Base-by-base conservation (phyloP, 2,329 filamentous ascomycete genomes). In the Ceratocystis huliohia region DNA sequence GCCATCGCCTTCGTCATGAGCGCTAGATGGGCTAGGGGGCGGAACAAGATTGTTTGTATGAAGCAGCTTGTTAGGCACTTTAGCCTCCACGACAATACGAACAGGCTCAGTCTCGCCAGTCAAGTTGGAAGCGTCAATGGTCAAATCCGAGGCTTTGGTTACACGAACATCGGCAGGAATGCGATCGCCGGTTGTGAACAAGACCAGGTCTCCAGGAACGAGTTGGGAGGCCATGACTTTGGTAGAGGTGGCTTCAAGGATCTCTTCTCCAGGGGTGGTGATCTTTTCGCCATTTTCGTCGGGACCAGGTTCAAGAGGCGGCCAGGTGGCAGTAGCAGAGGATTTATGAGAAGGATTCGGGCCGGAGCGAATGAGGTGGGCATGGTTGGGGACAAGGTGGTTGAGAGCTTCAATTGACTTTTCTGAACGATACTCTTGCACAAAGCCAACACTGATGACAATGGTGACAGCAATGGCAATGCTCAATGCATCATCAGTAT, bases 101-200 rank as follows among this genome's bases (percentile, higher is more conserved):
- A 97, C 90, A 3, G 94, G 92, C 72, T 97, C 91, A 69, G 96
- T 97, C 76, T 99, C 94, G 68, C 94, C 94, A 0, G 94, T 99
- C 67, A 99, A 78, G 73, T 99, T 99, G 13, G 94, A 97, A 72
- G 94, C 92, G 74, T 99, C 95, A 70, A 99, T 96, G 53, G 91
- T 90, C 64, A 99, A 79, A 74, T 97, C 91, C 7, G 89, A 85
- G 10, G 92, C 89, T 73, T 90, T 88, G 6, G 91, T 97, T 65
- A 99, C 96, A 57, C 94, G 88, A 71, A 99, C 88, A 73, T 99
- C 94, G 66, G 94, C 94, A 5, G 94, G 94, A 70, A 99, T 95
- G 64, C 95, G 89, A 76, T 99, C 94, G 68, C 94, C 94, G 0
- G 94, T 96, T 20, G 92, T 91, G 74, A 99, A 97, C 1, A 96